These are phyloP conservation scores for Termitomyces heimii DNA, from an alignment of 768 basidiomycete genomes.

Conservation along the genomic window DNA sequence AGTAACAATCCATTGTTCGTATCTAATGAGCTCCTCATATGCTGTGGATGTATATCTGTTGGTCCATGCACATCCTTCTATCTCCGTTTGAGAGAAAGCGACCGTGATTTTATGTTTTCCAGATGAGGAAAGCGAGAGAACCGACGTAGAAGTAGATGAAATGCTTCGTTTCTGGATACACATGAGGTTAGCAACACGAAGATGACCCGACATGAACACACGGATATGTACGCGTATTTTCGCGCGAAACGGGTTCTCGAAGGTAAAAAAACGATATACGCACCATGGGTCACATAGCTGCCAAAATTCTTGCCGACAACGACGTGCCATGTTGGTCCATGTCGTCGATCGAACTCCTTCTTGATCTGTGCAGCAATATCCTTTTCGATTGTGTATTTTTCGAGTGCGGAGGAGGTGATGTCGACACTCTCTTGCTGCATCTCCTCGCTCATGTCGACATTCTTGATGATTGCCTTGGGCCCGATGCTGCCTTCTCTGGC, in stretches of 20 bases:
- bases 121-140: slow-evolving; percentile 86
- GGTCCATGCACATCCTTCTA: slow-evolving; percentile 1
- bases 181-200: slow-evolving; percentile 5
- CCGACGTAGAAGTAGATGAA: slow-evolving; percentile 99
- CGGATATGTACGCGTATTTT: slow-evolving; percentile 17
- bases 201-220: slow-evolving; percentile 2
- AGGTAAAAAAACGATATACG: slow-evolving; percentile 21
- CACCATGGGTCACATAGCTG: slow-evolving; percentile 95
- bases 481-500: slow-evolving; percentile 32
- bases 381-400: slow-evolving; percentile 93
- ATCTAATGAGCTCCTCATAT: slow-evolving; percentile 5
- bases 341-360: slow-evolving; percentile 92
- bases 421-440: slow-evolving; percentile 96
- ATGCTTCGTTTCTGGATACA: slow-evolving; percentile 81
- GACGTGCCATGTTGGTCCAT: slow-evolving; percentile 96
- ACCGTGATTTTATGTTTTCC: slow-evolving; percentile 67
- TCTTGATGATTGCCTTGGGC: slow-evolving; percentile 90
- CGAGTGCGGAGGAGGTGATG: slow-evolving; percentile 77
- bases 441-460: slow-evolving; percentile 94
- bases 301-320: slow-evolving; percentile 99
- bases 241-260: slow-evolving; percentile 6
- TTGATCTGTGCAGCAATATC: slow-evolving; percentile 98
- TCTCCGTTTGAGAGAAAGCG: background rate
- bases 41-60: slow-evolving; percentile 4
- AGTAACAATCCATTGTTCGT: slow-evolving; percentile 11